Evolutionary conservation across 2,329 filamentous ascomycete genomes (phyloP).

Genomic region (Monosporascus sp.): DNA sequence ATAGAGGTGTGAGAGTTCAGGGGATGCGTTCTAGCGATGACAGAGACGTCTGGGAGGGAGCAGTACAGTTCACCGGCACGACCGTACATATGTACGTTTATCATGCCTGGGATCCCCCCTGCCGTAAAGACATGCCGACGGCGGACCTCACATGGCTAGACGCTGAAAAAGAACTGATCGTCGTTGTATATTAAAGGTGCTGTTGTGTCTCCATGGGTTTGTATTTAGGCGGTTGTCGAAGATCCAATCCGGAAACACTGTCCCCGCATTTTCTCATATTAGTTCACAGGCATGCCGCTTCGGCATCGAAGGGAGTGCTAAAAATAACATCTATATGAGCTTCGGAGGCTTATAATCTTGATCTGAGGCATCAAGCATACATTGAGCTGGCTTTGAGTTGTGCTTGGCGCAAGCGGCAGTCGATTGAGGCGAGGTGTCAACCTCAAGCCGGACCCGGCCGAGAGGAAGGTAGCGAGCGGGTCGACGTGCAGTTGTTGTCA

Average conservation of each 20-base stretch:
- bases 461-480: not conserved
- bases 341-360: slow-evolving; percentile 1
- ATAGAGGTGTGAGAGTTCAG: slow-evolving; percentile 1
- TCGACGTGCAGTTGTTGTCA: not conserved
- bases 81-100: slow-evolving; percentile 13
- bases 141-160: slow-evolving; percentile 1
- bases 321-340: not conserved
- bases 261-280: slow-evolving; percentile 15
- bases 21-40: slow-evolving; percentile 5
- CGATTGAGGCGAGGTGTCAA: not conserved
- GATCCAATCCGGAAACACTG: slow-evolving; percentile 11
- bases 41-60: slow-evolving; percentile 1
- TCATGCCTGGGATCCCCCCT: not conserved
- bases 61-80: not conserved
- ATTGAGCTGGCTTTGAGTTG: slow-evolving; percentile 1
- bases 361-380: not conserved
- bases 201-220: slow-evolving; percentile 11
- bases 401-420: slow-evolving; percentile 1
- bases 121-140: slow-evolving; percentile 15
- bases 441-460: slow-evolving; percentile 1
- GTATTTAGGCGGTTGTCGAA: slow-evolving; percentile 16
- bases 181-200: slow-evolving; percentile 5
- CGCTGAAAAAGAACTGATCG: slow-evolving; percentile 8
- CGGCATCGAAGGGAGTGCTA: slow-evolving; percentile 6
- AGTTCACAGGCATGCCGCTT: slow-evolving; percentile 8